Conservation (phyloP, 2,329 filamentous ascomycete genomes). For the Alternaria arbusti region DNA sequence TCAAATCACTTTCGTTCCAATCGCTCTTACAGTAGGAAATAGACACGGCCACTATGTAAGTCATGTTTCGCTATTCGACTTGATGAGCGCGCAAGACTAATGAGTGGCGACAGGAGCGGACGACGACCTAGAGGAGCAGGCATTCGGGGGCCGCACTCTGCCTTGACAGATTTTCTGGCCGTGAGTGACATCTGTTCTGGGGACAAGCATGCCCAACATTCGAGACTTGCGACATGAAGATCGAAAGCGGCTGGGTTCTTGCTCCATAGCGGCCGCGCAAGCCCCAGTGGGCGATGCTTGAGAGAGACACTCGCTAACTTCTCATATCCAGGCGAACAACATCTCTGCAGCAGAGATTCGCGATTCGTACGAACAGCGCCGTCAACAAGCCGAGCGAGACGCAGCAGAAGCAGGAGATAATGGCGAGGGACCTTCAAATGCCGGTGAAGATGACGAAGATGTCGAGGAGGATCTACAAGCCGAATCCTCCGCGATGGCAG, state of each 20-base stretch:
- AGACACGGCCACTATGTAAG: slow-evolving; percentile 21
- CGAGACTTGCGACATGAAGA: neutral
- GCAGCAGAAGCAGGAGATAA: slow-evolving; percentile 42
- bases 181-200: slow-evolving; percentile 49
- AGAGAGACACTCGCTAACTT: neutral
- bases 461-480: slow-evolving; percentile 42
- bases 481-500: slow-evolving; percentile 50
- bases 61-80: neutral
- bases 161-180: slow-evolving; percentile 71
- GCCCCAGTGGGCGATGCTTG: neutral
- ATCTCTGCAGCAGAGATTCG: slow-evolving; percentile 72
- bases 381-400: slow-evolving; percentile 56
- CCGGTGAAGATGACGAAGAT: slow-evolving; percentile 44
- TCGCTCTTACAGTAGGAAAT: neutral
- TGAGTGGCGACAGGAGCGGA: slow-evolving; percentile 36
- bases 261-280: neutral
- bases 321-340: slow-evolving; percentile 65
- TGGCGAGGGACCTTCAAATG: slow-evolving; percentile 42
- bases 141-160: slow-evolving; percentile 68
- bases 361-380: slow-evolving; percentile 63
- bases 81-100: slow-evolving; percentile 18
- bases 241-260: neutral
- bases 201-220: neutral
- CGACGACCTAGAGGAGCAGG: slow-evolving; percentile 49
- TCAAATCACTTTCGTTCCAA: neutral